Evolutionary conservation across 2,329 filamentous ascomycete species (phyloP).

Genomic region (Bisporella sp.): DNA sequence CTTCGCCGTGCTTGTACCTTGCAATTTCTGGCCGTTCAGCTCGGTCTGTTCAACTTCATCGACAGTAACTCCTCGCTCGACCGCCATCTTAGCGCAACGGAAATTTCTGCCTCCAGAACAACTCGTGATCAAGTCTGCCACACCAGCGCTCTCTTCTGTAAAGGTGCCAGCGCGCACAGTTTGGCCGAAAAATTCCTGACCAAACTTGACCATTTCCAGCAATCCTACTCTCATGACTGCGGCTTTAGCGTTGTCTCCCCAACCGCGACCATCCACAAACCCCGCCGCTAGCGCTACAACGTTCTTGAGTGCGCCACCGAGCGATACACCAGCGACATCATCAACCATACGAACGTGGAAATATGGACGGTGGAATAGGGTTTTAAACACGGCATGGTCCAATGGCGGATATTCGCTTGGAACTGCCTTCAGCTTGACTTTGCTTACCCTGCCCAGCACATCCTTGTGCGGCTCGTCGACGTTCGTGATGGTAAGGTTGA

Average conservation of each 20-base stretch:
- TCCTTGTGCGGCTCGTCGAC: conserved; percentile 55
- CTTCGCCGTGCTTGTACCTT: conserved; percentile 85
- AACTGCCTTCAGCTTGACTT: conserved; percentile 65
- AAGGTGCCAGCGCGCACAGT: conserved; percentile 79
- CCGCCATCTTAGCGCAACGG: conserved; percentile 82
- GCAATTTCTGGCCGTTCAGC: conserved; percentile 93
- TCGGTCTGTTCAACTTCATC: conserved; percentile 83
- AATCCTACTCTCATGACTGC: conserved; percentile 95
- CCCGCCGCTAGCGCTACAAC: conserved; percentile 90
- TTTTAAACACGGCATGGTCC: conserved; percentile 75
- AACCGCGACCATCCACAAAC: conserved; percentile 90
- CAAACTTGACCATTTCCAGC: conserved; percentile 94
- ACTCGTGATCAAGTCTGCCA: conserved; percentile 91
- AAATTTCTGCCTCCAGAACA: conserved; percentile 92
- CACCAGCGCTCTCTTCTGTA: conserved; percentile 92
- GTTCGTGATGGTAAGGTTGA: conserved; percentile 42
- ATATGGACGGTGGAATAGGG: conserved; percentile 90
- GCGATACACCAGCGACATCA: conserved; percentile 94
- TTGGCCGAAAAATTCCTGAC: conserved; percentile 84
- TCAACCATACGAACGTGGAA: conserved; percentile 93
- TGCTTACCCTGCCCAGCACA: conserved; percentile 57
- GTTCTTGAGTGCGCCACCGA: conserved; percentile 94
- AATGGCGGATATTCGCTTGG: conserved; percentile 80
- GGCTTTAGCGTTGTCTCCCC: conserved; percentile 99
- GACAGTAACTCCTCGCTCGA: conserved; percentile 72